phyloP scores from a whole-genome alignment of 495 filamentous ascomycete genomes.

The Aspergillus diversus region DNA sequence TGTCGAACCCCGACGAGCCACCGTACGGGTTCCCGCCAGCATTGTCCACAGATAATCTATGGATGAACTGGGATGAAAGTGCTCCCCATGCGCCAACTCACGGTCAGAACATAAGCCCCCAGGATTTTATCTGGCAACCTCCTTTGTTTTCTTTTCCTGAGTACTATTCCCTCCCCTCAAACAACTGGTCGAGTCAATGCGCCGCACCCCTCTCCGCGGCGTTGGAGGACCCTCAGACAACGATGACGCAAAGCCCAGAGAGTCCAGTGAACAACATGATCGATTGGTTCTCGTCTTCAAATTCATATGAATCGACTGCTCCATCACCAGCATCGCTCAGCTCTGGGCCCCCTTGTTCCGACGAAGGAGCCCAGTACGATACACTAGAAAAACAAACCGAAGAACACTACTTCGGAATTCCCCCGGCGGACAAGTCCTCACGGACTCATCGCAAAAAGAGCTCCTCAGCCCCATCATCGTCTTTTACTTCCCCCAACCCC shows the following conservation, averaged over 20 bases:
- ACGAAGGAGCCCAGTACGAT: not conserved
- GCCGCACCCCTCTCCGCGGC: conserved; percentile 8
- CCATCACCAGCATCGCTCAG: not conserved
- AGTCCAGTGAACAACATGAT: not conserved
- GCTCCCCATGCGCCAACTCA: not conserved
- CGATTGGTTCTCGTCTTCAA: conserved; percentile 1
- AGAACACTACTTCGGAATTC: not conserved
- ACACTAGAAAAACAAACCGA: not conserved
- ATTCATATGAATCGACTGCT: not conserved
- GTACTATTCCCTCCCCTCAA: not conserved
- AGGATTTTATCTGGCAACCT: conserved; percentile 11
- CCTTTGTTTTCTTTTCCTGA: conserved; percentile 4
- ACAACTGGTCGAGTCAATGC: conserved; percentile 14
- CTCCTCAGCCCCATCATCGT: not conserved
- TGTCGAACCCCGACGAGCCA: conserved; percentile 9
- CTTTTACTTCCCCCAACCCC: not conserved
- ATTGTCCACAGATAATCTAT: conserved; percentile 2
- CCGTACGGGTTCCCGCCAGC: not conserved
- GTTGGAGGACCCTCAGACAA: not conserved
- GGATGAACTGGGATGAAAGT: conserved; percentile 10
- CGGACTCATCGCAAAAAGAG: not conserved
- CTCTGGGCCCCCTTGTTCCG: not conserved
- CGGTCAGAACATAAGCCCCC: not conserved
- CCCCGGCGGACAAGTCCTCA: conserved; percentile 6
- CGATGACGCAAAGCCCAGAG: not conserved